Percentiles rank a stretch among this genome's conserved stretches.
Conservation (phyloP, 345 rosid species). For the Bruguiera sexangula region DNA sequence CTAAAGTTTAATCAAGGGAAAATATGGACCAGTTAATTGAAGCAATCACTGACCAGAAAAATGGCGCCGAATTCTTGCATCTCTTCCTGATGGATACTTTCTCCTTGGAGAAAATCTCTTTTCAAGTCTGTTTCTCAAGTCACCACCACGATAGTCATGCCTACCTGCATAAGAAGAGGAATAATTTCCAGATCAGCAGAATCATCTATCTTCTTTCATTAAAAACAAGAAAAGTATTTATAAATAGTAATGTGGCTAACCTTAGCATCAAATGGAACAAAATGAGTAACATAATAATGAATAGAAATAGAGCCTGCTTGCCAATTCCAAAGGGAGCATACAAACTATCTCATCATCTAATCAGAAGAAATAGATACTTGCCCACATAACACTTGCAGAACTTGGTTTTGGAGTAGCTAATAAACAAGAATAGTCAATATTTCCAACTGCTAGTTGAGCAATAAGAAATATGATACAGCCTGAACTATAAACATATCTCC, state of each 20-base stretch:
- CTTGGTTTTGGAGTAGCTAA: slow-evolving; percentile 29
- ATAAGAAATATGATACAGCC: slow-evolving; percentile 41
- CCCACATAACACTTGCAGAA: slow-evolving; percentile 35
- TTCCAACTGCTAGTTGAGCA: slow-evolving; percentile 43
- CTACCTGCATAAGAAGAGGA: slow-evolving; percentile 48
- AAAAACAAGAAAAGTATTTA: slow-evolving; percentile 28
- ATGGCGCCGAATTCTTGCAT: slow-evolving; percentile 38
- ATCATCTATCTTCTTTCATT: slow-evolving; percentile 15
- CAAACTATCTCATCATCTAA: slow-evolving; percentile 44
- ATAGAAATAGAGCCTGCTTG: slow-evolving; percentile 52
- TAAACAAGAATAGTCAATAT: slow-evolving; percentile 31
- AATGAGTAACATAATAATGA: slow-evolving; percentile 48
- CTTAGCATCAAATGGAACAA: slow-evolving; percentile 52
- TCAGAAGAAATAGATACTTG: slow-evolving; percentile 38
- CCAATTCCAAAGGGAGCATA: slow-evolving; percentile 47
- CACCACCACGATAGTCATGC: slow-evolving; percentile 52
- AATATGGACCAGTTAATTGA: not conserved
- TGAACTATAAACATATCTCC: slow-evolving; percentile 29
- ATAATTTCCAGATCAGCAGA: slow-evolving; percentile 31
- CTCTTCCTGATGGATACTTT: slow-evolving; percentile 53
- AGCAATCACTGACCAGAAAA: slow-evolving; percentile 49
- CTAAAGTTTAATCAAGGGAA: not conserved
- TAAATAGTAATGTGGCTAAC: slow-evolving; percentile 26
- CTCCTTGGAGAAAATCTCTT: slow-evolving; percentile 60
- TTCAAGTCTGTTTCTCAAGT: slow-evolving; percentile 81